Base-by-base conservation (phyloP, 1,139 yeast genomes). In the Arxiozyma telluris region DNA sequence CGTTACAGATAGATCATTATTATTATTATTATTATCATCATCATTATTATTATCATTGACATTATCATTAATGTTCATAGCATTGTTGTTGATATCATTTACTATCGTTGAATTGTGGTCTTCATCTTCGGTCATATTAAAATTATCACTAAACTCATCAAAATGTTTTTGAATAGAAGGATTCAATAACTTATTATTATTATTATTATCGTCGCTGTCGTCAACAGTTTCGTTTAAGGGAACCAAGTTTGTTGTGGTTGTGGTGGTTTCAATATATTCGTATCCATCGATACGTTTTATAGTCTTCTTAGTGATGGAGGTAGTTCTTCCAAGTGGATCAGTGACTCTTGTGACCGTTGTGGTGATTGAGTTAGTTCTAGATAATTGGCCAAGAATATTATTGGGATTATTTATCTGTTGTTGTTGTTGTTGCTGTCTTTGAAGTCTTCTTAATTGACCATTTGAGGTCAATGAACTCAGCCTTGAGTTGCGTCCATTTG, bases 261-360 rank as follows among this genome's bases (percentile, higher is more conserved):
- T 67, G 0, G 67, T 65, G 3, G 70, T 66, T 47, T 66, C 69
- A 17, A 67, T 64, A 47, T 63, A 64, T 50, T 67, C 69, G 43
- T 59, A 61, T 1, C 70, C 71, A 52, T 67, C 65, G 11, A 64
- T 55, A 50, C 66, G 58, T 44, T 62, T 63, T 15, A 66, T 58
- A 2, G 70, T 66, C 49, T 60, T 60, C 47, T 58, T 61, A 17
- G 71, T 67, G 44, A 67, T 65, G 15, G 70, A 65, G 51, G 59
- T 61, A 1, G 71, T 67, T 52, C 69, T 58, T 1, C 70, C 70
- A 44, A 56, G 56, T n/a, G 61, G 59, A 52, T 67, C 71, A 47
- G 59, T 61, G 15, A 65, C 64, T 53, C 63, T 64, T 9, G 69
- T 65, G 7, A 69, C 64, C 47, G 61, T 61, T 11, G 66, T 64